Evolutionary conservation across 192 early-diverging fungal genomes (phyloP).

Genomic region (Coemansia sp.): DNA sequence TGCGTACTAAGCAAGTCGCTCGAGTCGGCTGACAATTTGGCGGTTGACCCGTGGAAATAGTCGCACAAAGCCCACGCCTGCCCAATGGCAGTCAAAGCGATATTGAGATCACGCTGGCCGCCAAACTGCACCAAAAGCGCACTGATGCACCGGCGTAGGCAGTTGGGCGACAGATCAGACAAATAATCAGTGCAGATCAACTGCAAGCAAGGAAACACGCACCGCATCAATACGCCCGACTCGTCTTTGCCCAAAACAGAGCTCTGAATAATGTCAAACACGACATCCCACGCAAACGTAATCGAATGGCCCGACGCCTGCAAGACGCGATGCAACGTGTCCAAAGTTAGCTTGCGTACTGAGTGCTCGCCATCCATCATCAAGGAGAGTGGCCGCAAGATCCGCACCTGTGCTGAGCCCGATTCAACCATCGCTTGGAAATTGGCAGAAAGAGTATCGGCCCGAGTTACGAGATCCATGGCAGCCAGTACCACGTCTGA

Average conservation of each 20-base stretch:
- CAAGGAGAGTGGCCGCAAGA: conserved; percentile 62
- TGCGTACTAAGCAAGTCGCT: background rate
- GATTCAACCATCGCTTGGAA: conserved; percentile 53
- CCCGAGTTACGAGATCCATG: conserved; percentile 62
- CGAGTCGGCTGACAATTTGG: background rate
- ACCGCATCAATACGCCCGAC: conserved; percentile 58
- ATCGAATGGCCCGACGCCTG: conserved; percentile 91
- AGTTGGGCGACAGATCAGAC: conserved; percentile 68
- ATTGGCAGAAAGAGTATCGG: conserved; percentile 9
- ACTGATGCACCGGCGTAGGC: conserved; percentile 79
- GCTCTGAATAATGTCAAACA: conserved; percentile 81
- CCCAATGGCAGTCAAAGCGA: conserved; percentile 88
- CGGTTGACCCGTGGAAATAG: conserved; percentile 60
- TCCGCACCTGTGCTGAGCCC: conserved; percentile 66
- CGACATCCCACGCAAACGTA: conserved; percentile 76
- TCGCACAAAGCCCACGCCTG: conserved; percentile 92
- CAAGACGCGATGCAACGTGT: conserved; percentile 86
- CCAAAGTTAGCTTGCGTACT: conserved; percentile 79
- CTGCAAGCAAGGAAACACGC: conserved; percentile 91
- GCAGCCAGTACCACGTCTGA: conserved; percentile 73
- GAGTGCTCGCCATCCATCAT: conserved; percentile 49
- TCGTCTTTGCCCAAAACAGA: background rate
- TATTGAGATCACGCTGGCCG: conserved; percentile 84
- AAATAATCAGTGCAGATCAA: conserved; percentile 95
- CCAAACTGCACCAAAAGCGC: conserved; percentile 75